Base-by-base conservation (phyloP, 1,284 basidiomycete species). In the Rhodotorula sp. region DNA sequence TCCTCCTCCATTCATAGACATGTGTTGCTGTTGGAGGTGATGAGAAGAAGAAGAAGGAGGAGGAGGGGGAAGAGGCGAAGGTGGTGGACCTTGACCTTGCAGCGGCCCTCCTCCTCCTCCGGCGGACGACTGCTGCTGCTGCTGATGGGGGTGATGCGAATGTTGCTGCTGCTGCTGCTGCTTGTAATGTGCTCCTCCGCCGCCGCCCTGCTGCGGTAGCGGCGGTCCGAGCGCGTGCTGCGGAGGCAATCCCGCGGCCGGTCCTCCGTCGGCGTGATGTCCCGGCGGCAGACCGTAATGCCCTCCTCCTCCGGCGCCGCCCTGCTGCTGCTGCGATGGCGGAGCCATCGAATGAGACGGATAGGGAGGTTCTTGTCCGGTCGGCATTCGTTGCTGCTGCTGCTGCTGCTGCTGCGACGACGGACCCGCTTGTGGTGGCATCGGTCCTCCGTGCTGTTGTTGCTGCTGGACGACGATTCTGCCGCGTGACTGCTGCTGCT, bases 381-480 rank as follows among this genome's bases (percentile, higher is more conserved):
- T 54, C 6, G 55, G 8, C 18, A 46, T 49, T 22, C 44, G 57
- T 7, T 57, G 62, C 24, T 53, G 48, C 45, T 49, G 62, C 7
- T 62, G 44, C 44, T 54, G 49, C 6, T 30, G 60, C 26, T 61
- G n/a, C 37, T 42, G 37, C 55, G 30, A 33, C 55, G 61, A 53
- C 61, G 30, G n/a, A n/a, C 22, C 66, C 57, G 62, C 33, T 48
- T 45, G 8, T 57, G 26, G 29, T 8, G 45, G 60, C 62, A 57
- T 24, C 37, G 37, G 15, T n/a, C 18, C n/a, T 37, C 56, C 64
- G 46, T 56, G 67, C 29, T 69, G 57, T 44, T 63, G 66, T 20
- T 60, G 57, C 48, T 63, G 66, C n/a, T 60, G 64, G 8, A 66
- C 44, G 0, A 62, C 53, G 12, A 51, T 44, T 20, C 68, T n/a